Evolutionary conservation across 108 stramenopile species (phyloP).

Genomic region (Cyclotella baltica): DNA sequence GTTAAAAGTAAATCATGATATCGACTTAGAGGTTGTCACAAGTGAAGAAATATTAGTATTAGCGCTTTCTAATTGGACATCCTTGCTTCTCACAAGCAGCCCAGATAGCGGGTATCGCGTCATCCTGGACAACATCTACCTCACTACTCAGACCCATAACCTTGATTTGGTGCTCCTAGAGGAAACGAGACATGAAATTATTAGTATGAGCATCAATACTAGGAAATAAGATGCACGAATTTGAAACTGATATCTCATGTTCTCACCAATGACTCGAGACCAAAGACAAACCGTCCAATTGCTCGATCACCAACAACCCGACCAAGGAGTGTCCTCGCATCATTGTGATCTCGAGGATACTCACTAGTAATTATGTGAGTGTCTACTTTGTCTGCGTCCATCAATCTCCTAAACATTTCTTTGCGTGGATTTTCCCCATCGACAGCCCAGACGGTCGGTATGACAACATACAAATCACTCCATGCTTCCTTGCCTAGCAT

Average conservation of each 20-base stretch:
- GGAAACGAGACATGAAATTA: not conserved
- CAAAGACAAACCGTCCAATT: slow-evolving; percentile 23
- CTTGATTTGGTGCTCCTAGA: slow-evolving; percentile 4
- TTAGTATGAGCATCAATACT: not conserved
- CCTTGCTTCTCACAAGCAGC: not conserved
- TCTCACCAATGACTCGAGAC: not conserved
- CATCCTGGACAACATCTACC: slow-evolving; percentile 22
- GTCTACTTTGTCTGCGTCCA: slow-evolving; percentile 4
- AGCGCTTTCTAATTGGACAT: not conserved
- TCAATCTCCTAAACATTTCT: slow-evolving; percentile 12
- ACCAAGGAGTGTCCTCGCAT: slow-evolving; percentile 19
- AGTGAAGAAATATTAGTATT: not conserved
- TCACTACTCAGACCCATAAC: slow-evolving; percentile 1
- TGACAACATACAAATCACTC: slow-evolving; percentile 31
- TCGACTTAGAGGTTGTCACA: too few relatives aligned
- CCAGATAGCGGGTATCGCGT: slow-evolving; percentile 23
- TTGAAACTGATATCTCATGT: not conserved
- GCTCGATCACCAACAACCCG: slow-evolving; percentile 31
- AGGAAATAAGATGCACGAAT: not conserved
- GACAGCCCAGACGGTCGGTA: slow-evolving; percentile 26
- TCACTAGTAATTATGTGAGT: slow-evolving; percentile 26
- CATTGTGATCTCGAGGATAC: slow-evolving; percentile 15
- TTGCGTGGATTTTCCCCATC: slow-evolving; percentile 20
- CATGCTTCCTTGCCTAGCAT: slow-evolving; percentile 1
- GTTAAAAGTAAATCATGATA: too few relatives aligned